phyloP scores from a whole-genome alignment of 2,329 filamentous ascomycete genomes.

The Diaporthe vexans region DNA sequence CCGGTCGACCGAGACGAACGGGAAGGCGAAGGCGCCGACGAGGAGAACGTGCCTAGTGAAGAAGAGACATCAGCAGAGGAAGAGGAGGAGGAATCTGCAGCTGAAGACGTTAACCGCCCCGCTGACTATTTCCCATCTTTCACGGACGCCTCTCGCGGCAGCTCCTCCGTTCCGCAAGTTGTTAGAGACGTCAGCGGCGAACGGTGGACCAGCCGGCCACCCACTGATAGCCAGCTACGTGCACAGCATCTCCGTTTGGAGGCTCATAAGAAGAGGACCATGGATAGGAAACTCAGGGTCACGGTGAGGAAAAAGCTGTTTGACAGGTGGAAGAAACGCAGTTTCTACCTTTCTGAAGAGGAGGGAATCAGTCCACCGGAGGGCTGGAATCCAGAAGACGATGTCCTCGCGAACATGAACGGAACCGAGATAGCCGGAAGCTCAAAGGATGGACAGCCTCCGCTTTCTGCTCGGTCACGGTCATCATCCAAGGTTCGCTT shows the following conservation, averaged over 20 bases:
- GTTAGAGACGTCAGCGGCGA: conserved; percentile 45
- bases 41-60: conserved; percentile 30
- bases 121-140: conserved; percentile 19
- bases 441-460: conserved; percentile 57
- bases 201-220: conserved; percentile 50
- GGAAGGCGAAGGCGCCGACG: conserved; percentile 36
- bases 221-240: conserved; percentile 58
- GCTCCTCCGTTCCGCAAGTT: conserved; percentile 11
- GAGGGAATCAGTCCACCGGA: conserved; percentile 78
- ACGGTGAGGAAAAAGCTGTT: conserved; percentile 68
- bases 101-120: conserved; percentile 35
- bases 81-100: conserved; percentile 42
- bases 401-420: conserved; percentile 61
- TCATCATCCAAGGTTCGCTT: conserved; percentile 87
- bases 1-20: conserved; percentile 36
- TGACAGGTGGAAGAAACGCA: conserved; percentile 81
- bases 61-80: conserved; percentile 43
- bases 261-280: conserved; percentile 52
- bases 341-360: conserved; percentile 89
- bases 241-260: conserved; percentile 53
- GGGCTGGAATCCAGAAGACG: conserved; percentile 74
- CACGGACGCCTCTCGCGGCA: conserved; percentile 17
- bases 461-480: conserved; percentile 69
- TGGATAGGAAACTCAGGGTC: conserved; percentile 56
- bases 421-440: conserved; percentile 55